These are phyloP conservation scores for Aspergillus flavus DNA, from an alignment of 2,329 filamentous ascomycete species.

Conservation along the genomic window DNA sequence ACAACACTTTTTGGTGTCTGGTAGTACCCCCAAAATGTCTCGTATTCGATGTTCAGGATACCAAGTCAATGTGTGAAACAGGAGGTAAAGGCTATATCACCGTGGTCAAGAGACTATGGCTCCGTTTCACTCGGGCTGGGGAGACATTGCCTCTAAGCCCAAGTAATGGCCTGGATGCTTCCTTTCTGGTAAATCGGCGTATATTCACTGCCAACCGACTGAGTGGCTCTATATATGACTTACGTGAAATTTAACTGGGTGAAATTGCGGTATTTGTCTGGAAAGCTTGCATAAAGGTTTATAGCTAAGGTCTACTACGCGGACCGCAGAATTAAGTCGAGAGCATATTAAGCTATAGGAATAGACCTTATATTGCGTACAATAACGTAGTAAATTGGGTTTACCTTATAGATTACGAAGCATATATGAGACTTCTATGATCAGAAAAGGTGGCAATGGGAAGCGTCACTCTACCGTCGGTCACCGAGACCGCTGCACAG, in stretches of 20 bases:
- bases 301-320: not conserved
- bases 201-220: rapidly evolving
- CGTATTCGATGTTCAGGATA: not conserved
- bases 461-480: not conserved
- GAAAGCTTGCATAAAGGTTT: not conserved
- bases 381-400: not conserved
- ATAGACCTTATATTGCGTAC: rapidly evolving
- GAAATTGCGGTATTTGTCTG: not conserved
- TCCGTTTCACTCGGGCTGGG: not conserved
- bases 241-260: not conserved
- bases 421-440: not conserved
- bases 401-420: not conserved
- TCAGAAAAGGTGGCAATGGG: not conserved
- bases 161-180: not conserved
- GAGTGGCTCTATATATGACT: not conserved
- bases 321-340: not conserved
- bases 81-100: not conserved
- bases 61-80: not conserved
- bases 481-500: not conserved
- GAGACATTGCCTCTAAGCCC: not conserved
- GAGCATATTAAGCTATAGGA: not conserved
- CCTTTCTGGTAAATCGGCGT: not conserved
- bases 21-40: not conserved
- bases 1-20: not conserved
- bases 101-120: not conserved